Percentiles rank a stretch among this genome's conserved stretches.
These are phyloP conservation scores for Candida insectalens DNA, from an alignment of 805 yeast genomes.

Conservation along the genomic window DNA sequence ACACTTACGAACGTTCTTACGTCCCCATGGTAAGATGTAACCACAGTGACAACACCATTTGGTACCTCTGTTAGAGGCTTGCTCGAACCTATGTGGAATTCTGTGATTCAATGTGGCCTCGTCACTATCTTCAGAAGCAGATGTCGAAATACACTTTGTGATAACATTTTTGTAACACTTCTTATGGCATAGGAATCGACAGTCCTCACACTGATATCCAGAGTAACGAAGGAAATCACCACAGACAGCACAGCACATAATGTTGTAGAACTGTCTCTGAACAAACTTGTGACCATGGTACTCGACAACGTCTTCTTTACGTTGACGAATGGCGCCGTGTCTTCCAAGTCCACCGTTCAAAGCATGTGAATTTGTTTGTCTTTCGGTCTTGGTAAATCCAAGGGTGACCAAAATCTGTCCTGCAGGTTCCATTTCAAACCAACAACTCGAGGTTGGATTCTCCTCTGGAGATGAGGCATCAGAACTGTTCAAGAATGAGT, in stretches of 20 bases:
- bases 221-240: conserved; percentile 86
- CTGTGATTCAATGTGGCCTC: conserved; percentile 86
- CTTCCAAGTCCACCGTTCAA: conserved; percentile 69
- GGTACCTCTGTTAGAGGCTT: conserved; percentile 87
- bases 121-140: conserved; percentile 45
- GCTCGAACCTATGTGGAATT: conserved; percentile 93
- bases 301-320: conserved; percentile 84
- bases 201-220: conserved; percentile 83
- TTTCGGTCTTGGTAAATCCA: conserved; percentile 60
- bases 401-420: conserved; percentile 79
- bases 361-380: conserved; percentile 32
- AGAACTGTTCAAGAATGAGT: neutral
- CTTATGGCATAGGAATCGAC: conserved; percentile 71
- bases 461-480: conserved; percentile 5
- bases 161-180: conserved; percentile 75
- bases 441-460: conserved; percentile 41
- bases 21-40: conserved; percentile 89
- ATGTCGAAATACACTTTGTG: conserved; percentile 73
- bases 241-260: conserved; percentile 96
- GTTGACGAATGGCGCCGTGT: conserved; percentile 95
- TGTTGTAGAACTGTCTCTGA: conserved; percentile 88
- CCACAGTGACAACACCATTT: conserved; percentile 99
- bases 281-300: conserved; percentile 97
- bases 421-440: conserved; percentile 91
- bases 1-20: conserved; percentile 87